Conservation (phyloP, 2,329 filamentous ascomycete genomes). For the Xylaria hypoxylon region DNA sequence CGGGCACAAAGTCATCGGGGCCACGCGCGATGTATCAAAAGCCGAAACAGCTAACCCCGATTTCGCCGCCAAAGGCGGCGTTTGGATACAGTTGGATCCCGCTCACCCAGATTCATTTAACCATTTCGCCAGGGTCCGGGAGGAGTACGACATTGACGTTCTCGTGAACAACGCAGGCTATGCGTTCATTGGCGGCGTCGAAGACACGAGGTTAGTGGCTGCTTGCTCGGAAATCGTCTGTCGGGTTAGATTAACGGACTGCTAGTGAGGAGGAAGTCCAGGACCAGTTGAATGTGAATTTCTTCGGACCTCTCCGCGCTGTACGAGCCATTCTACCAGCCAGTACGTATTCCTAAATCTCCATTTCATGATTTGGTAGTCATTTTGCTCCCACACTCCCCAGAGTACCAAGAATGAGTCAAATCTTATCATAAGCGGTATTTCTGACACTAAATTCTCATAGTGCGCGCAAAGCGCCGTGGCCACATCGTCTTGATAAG, state of each 20-base stretch:
- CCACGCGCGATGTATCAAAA: conserved; percentile 50
- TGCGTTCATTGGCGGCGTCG: conserved; percentile 46
- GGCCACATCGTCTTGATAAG: conserved; percentile 39
- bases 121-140: conserved; percentile 42
- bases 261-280: conserved; percentile 52
- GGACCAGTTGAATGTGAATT: conserved; percentile 63
- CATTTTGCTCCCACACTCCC: neutral
- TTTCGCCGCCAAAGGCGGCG: conserved; percentile 44
- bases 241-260: neutral
- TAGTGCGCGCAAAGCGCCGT: conserved; percentile 27
- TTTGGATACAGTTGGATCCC: conserved; percentile 46
- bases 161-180: conserved; percentile 46
- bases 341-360: conserved; percentile 2
- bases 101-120: conserved; percentile 39
- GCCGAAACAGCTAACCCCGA: conserved; percentile 35
- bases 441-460: neutral
- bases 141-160: conserved; percentile 28
- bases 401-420: neutral
- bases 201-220: conserved; percentile 45
- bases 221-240: neutral
- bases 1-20: conserved; percentile 58
- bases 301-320: conserved; percentile 63
- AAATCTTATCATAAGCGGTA: neutral
- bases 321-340: conserved; percentile 53
- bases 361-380: neutral